Conservation (phyloP, 179 eudicot genomes). For the Carnegiea gigantea region DNA sequence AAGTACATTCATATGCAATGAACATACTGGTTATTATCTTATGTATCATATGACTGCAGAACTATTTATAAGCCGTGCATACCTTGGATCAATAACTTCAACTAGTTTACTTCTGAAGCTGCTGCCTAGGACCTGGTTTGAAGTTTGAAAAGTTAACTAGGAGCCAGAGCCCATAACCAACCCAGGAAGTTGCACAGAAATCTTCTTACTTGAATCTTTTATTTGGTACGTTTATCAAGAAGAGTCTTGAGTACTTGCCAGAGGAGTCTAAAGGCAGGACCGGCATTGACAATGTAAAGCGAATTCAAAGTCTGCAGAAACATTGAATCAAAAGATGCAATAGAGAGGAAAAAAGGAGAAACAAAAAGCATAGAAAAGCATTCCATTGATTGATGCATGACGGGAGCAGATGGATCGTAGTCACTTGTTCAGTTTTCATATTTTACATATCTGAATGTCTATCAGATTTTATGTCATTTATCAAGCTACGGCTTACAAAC, state of each 20-base stretch:
- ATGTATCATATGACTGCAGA: neutral
- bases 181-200: constrained; percentile 3
- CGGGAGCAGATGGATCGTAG: neutral
- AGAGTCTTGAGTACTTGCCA: constrained; percentile 56
- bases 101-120: constrained; percentile 43
- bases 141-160: neutral
- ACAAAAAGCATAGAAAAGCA: neutral
- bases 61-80: neutral
- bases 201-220: constrained; percentile 49
- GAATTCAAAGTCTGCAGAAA: constrained; percentile 47
- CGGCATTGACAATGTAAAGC: constrained; percentile 58
- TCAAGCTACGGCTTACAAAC: neutral
- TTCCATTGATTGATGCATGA: neutral
- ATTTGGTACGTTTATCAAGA: constrained; percentile 53
- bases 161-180: neutral
- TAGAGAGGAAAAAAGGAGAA: neutral
- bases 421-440: neutral
- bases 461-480: too few species aligned
- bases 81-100: constrained; percentile 65
- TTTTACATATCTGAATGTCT: neutral
- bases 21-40: neutral
- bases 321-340: constrained; percentile 10
- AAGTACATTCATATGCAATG: neutral
- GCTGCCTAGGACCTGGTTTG: constrained; percentile 53
- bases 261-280: constrained; percentile 48